Conservation (phyloP, 208 protist species). For the Trypanosoma lewisi region DNA sequence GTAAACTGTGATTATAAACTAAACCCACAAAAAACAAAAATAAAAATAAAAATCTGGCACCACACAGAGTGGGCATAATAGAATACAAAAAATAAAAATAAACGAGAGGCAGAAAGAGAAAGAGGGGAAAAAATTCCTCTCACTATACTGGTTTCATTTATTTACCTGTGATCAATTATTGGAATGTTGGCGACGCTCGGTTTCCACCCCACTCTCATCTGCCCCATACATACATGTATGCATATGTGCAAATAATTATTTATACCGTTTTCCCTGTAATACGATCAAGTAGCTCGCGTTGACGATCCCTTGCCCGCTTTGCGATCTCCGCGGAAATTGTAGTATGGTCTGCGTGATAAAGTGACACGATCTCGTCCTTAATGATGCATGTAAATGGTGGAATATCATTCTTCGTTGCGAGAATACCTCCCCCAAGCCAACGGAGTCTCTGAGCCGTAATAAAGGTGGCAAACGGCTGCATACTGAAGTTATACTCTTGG, state of each 20-base stretch:
- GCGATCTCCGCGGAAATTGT: conserved; percentile 35
- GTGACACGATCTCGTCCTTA: conserved; percentile 39
- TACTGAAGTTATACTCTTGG: conserved; percentile 30
- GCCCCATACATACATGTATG: background rate
- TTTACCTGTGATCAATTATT: background rate
- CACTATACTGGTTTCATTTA: background rate
- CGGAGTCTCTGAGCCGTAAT: conserved; percentile 33
- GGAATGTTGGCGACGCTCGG: background rate
- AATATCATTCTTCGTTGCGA: conserved; percentile 4
- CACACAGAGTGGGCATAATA: no score
- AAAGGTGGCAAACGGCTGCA: conserved; percentile 28
- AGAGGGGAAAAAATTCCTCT: no score
- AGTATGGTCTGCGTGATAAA: conserved; percentile 64
- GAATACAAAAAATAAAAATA: no score
- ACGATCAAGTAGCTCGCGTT: conserved; percentile 17
- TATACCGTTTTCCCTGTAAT: background rate
- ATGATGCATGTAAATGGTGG: conserved; percentile 47
- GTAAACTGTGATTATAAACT: no score
- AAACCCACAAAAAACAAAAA: no score
- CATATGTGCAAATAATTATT: no score
- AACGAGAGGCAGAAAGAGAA: no score
- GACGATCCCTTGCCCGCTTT: background rate
- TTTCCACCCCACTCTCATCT: background rate
- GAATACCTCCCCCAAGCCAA: conserved; percentile 23
- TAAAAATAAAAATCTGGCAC: no score